A percentile compares a stretch with the other conserved stretches of the same genome.
These are phyloP conservation scores for Kluyveromyces aestuarii DNA, from an alignment of 805 yeast species.

Conservation along the genomic window DNA sequence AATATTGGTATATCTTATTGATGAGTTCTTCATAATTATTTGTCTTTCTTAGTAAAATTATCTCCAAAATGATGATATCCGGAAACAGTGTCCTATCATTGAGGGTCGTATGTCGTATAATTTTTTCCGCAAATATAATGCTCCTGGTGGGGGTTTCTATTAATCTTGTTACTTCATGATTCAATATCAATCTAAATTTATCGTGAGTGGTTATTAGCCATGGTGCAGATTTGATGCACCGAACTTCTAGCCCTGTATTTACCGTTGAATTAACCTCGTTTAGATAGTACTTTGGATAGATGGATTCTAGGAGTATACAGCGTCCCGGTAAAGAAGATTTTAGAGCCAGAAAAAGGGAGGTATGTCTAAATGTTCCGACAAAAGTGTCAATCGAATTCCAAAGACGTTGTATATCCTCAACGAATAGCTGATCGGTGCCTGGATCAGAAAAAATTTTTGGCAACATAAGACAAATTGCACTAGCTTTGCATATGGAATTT, in stretches of 20 bases:
- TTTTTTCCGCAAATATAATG: not conserved
- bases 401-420: not conserved
- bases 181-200: not conserved
- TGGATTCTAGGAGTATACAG: not conserved
- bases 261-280: not conserved
- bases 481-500: not conserved
- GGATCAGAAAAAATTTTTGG: not conserved
- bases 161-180: not conserved
- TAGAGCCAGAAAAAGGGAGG: not conserved
- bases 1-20: constrained; percentile 49
- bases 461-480: not conserved
- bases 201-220: not conserved
- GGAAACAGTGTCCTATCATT: constrained; percentile 20
- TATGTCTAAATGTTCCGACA: not conserved
- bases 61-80: constrained; percentile 14
- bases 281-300: not conserved
- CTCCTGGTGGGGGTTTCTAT: not conserved
- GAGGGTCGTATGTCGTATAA: constrained; percentile 5
- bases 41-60: constrained; percentile 9
- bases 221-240: not conserved
- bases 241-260: not conserved
- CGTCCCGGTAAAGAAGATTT: not conserved
- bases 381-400: not conserved
- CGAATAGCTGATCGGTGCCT: not conserved
- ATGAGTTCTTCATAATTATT: constrained; percentile 28